Conservation (phyloP, 495 filamentous ascomycete species). For the Podospora appendiculata region DNA sequence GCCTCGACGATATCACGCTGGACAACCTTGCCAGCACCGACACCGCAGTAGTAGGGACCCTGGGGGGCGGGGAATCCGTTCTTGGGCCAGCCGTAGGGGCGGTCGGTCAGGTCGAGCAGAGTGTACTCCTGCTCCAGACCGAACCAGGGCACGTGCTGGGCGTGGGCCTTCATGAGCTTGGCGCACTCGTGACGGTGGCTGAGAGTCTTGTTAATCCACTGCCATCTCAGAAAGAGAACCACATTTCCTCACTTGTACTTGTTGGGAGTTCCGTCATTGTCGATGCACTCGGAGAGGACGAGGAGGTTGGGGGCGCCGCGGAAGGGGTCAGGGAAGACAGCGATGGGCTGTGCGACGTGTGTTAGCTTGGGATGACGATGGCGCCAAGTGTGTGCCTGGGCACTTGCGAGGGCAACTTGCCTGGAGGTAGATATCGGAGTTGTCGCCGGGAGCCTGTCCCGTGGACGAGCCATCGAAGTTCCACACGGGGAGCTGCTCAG, state of each 20-base stretch:
- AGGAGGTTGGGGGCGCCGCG: conserved; percentile 76
- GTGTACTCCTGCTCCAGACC: conserved; percentile 88
- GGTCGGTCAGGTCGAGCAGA: conserved; percentile 68
- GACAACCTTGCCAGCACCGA: conserved; percentile 94
- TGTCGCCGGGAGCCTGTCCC: conserved; percentile 86
- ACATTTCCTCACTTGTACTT: conserved; percentile 45
- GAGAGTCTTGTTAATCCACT: conserved; percentile 12
- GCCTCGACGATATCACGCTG: conserved; percentile 98
- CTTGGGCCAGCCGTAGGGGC: conserved; percentile 78
- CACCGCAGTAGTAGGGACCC: conserved; percentile 99
- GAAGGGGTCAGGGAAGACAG: conserved; percentile 71
- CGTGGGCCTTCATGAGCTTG: conserved; percentile 82
- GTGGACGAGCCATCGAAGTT: conserved; percentile 98
- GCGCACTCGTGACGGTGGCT: conserved; percentile 68
- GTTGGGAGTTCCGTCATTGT: conserved; percentile 92
- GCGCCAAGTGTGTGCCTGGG: no score
- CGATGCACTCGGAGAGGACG: conserved; percentile 96
- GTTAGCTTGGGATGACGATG: no score
- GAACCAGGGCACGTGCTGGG: conserved; percentile 85
- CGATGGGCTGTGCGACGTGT: conserved; percentile 46
- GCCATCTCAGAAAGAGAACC: no score
- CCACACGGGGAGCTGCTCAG: conserved; percentile 92
- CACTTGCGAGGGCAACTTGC: neutral
- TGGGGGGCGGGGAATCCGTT: conserved; percentile 90
- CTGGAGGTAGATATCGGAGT: conserved; percentile 92